These are phyloP conservation scores for Antrodiella citrinella DNA, from an alignment of 768 basidiomycete species.

Conservation along the genomic window DNA sequence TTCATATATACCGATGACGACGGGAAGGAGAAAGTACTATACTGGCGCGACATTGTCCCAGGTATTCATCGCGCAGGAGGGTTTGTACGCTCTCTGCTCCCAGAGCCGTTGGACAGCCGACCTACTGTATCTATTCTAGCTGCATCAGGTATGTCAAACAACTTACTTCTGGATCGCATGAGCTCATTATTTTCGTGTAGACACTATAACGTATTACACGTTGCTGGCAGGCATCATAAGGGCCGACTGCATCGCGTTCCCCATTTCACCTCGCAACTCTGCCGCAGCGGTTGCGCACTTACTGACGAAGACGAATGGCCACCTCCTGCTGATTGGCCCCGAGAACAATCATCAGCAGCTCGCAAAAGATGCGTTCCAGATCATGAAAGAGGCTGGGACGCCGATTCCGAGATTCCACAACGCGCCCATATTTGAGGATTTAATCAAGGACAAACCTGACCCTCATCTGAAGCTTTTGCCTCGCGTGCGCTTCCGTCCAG, in stretches of 20 bases:
- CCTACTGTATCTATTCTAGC: constrained; percentile 2
- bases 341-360: constrained; percentile 19
- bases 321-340: constrained; percentile 20
- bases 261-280: constrained; percentile 18
- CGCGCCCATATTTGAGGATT: constrained; percentile 14
- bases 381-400: constrained; percentile 9
- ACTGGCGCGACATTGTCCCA: constrained; percentile 19
- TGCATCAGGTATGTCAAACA: neutral
- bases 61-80: constrained; percentile 22
- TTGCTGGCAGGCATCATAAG: neutral
- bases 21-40: constrained; percentile 11
- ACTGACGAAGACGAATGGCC: constrained; percentile 11
- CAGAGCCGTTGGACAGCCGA: neutral
- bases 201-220: constrained; percentile 3
- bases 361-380: constrained; percentile 11
- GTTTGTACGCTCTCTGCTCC: neutral
- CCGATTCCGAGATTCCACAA: constrained; percentile 1
- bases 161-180: no score
- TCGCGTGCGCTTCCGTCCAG: neutral
- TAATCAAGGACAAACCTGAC: neutral
- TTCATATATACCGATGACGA: constrained; percentile 20
- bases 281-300: constrained; percentile 22
- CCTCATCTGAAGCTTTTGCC: neutral
- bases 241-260: constrained; percentile 8
- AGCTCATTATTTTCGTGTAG: neutral